Conservation (phyloP, 768 basidiomycete genomes). For the Pleurotus platypus region DNA sequence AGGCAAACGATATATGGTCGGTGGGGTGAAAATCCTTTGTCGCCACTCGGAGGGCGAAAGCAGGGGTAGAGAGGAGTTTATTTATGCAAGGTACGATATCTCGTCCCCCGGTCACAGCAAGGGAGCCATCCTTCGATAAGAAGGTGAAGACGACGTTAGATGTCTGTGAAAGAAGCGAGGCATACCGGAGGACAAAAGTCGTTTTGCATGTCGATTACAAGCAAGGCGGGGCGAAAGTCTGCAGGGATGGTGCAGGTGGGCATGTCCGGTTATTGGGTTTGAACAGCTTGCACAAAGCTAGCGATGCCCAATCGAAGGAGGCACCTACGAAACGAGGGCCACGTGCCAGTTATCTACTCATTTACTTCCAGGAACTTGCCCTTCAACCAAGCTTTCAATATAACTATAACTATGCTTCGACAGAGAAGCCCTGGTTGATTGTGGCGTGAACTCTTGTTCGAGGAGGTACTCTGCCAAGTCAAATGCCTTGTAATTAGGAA, state of each 20-base stretch:
- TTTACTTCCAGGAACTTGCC: no score
- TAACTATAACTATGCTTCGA: no score
- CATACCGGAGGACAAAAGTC: constrained; percentile 50
- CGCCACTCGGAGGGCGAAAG: constrained; percentile 33
- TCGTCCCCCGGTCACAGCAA: constrained; percentile 55
- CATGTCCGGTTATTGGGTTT: background rate
- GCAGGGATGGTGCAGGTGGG: background rate
- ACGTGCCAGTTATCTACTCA: no score
- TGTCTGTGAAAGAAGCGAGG: background rate
- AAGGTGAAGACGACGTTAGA: constrained; percentile 3
- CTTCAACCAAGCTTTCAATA: no score
- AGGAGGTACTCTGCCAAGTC: no score
- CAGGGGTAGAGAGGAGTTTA: constrained; percentile 40
- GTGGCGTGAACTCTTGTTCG: no score
- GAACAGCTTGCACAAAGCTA: no score
- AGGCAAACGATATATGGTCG: constrained; percentile 58
- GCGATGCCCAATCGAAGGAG: no score
- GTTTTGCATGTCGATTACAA: constrained; percentile 61
- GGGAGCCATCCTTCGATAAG: constrained; percentile 34
- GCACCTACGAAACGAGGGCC: no score
- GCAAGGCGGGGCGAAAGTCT: constrained; percentile 6
- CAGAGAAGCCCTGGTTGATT: no score
- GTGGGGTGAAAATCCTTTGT: constrained; percentile 45
- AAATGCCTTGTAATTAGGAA: no score
- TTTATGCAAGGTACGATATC: constrained; percentile 45